Base-by-base conservation (phyloP, 345 rosid species). In the Salix brachista region DNA sequence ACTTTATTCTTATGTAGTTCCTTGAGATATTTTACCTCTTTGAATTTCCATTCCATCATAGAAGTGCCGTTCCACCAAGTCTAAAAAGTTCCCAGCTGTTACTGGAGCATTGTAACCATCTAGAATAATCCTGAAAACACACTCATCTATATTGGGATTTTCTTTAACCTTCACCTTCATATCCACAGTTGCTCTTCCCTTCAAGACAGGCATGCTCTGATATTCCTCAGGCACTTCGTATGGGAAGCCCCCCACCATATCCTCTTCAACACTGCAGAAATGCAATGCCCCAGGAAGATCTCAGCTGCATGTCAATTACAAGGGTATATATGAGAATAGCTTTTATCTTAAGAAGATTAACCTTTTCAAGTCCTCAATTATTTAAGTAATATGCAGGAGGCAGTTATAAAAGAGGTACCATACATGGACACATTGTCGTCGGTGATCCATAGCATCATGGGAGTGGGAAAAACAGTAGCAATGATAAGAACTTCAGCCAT, bases 191-290 rank as follows among this genome's bases (percentile, higher is more conserved):
- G 99, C 98, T 85, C 98, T 91, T 68, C 99, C 99, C 83, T 96
- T 96, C 82, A 96, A 84, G 74, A 92, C 92, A 79, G 99, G 99
- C 99, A 91, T 84, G 80, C 70, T 88, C 75, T 60, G 78, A 70
- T 89, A 93, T 84, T 93, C 98, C 78, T 92, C 97, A 0, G 97
- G 99, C 34, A 96, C 94, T 82, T 96, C 92, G 36, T 85, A 93
- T 3, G 98, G 98, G 83, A 96, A 96, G 88, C 91, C 92, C 80
- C 89, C 96, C 68, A 96, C 91, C 98, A 96, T 96, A 74, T 93
- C 99, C 97, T 96, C 99, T 90, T 96, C 99, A 87, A 96, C 96
- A 93, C 99, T 93, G 98, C 98, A 92, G 95, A 91, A 92, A 94
- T 74, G 88, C 91, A 94, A 95, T 92, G 94, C 99, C 92, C 99